Evolutionary conservation across 2,329 filamentous ascomycete genomes (phyloP).

Genomic region (Pezicula radicicola): DNA sequence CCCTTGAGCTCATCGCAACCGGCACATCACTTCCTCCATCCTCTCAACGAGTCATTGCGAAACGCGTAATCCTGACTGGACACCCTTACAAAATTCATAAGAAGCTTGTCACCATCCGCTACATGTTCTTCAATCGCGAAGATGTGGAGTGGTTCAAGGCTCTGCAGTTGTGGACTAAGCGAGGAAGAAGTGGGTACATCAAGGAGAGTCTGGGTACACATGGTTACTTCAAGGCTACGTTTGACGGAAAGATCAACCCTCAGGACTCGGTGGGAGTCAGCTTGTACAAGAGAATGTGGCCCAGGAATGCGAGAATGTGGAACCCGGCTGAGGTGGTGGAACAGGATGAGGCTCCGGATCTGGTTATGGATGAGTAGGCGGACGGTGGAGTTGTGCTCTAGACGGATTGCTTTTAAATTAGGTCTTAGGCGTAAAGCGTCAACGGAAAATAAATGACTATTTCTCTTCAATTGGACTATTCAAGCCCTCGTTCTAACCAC

Average conservation of each 20-base stretch:
- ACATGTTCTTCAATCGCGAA: constrained; percentile 99
- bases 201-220: constrained; percentile 95
- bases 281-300: constrained; percentile 83
- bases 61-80: constrained; percentile 89
- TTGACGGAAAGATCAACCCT: constrained; percentile 93
- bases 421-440: too few relatives aligned
- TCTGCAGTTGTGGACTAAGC: constrained; percentile 87
- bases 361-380: constrained; percentile 1
- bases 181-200: constrained; percentile 84
- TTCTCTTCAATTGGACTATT: too few relatives aligned
- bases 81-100: constrained; percentile 99
- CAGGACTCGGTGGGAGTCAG: constrained; percentile 92
- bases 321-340: constrained; percentile 21
- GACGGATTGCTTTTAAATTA: neutral
- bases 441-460: too few relatives aligned
- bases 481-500: neutral
- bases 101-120: constrained; percentile 91
- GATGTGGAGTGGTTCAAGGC: constrained; percentile 99
- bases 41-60: constrained; percentile 80
- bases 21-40: constrained; percentile 81
- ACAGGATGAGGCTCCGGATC: constrained; percentile 17
- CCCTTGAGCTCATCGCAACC: constrained; percentile 74
- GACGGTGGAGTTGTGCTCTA: constrained; percentile 2
- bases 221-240: constrained; percentile 99
- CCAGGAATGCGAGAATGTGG: constrained; percentile 56